phyloP scores from a whole-genome alignment of 2,329 filamentous ascomycete species.

The Aspergillus flavus region DNA sequence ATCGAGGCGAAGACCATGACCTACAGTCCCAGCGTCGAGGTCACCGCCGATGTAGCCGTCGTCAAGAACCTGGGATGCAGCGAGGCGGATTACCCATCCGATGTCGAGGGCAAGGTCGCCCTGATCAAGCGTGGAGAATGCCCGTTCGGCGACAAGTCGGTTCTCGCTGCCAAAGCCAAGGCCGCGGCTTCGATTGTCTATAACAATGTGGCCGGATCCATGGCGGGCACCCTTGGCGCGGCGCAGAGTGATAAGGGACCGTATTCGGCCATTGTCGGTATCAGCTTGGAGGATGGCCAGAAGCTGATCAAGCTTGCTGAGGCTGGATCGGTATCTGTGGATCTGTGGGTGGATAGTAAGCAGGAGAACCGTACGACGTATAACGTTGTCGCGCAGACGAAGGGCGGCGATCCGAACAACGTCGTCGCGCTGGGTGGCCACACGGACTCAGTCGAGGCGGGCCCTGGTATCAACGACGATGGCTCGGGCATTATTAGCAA shows the following conservation, averaged over 20 bases:
- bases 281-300: conserved; percentile 62
- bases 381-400: conserved; percentile 65
- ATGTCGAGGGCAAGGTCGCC: conserved; percentile 65
- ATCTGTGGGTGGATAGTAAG: conserved; percentile 48
- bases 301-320: conserved; percentile 58
- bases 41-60: conserved; percentile 53
- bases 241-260: conserved; percentile 50
- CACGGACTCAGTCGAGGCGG: conserved; percentile 62
- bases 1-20: conserved; percentile 60
- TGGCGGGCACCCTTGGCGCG: conserved; percentile 70
- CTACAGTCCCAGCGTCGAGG: conserved; percentile 58
- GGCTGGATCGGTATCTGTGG: conserved; percentile 37
- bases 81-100: conserved; percentile 62
- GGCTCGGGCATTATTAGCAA: conserved; percentile 67
- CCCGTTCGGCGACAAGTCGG: conserved; percentile 71
- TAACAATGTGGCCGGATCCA: conserved; percentile 66
- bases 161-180: conserved; percentile 67
- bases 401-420: conserved; percentile 60
- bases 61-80: conserved; percentile 67
- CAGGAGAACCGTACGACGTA: conserved; percentile 53
- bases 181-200: conserved; percentile 73
- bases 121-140: conserved; percentile 72
- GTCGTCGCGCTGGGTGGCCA: conserved; percentile 63
- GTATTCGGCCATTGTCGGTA: conserved; percentile 63
- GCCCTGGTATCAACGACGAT: conserved; percentile 77